phyloP scores from a whole-genome alignment of 176 grass and related monocot genomes.

The Avena eriantha region DNA sequence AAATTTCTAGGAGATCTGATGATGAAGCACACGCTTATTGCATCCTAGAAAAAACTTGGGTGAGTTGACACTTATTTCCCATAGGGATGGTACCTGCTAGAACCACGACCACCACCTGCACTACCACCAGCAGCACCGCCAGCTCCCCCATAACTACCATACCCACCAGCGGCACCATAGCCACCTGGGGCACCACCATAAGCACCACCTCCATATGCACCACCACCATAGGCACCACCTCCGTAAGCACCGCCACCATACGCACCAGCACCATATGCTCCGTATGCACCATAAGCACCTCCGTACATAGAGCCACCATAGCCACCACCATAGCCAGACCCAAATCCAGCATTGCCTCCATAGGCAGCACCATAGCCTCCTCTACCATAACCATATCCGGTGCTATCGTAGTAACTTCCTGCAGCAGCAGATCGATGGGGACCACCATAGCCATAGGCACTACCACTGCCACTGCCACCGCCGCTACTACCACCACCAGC shows the following conservation, averaged over 20 bases:
- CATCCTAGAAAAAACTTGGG: conserved; percentile 28
- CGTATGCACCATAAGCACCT: conserved; percentile 61
- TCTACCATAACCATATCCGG: conserved; percentile 69
- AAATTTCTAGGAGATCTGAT: conserved; percentile 28
- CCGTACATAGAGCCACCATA: conserved; percentile 84
- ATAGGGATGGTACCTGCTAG: conserved; percentile 85
- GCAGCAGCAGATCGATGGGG: conserved; percentile 56
- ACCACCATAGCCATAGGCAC: conserved; percentile 17
- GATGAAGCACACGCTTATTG: neutral
- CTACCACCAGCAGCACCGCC: conserved; percentile 44
- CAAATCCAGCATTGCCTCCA: conserved; percentile 58
- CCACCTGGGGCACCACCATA: conserved; percentile 51
- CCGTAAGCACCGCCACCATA: conserved; percentile 54
- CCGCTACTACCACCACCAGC: neutral
- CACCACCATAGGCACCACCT: conserved; percentile 39
- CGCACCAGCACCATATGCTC: conserved; percentile 51
- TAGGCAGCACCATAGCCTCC: conserved; percentile 67
- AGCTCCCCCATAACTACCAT: conserved; percentile 59
- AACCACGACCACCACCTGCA: conserved; percentile 64
- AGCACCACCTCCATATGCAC: conserved; percentile 56
- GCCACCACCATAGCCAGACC: conserved; percentile 62
- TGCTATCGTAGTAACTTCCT: conserved; percentile 57
- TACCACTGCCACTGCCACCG: neutral
- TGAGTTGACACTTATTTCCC: conserved; percentile 49
- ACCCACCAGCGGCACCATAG: conserved; percentile 41